A percentile compares a stretch with the other conserved stretches of the same genome.
phyloP scores from a whole-genome alignment of 176 grass and related monocot genomes.

The Puccinellia tenuiflora region DNA sequence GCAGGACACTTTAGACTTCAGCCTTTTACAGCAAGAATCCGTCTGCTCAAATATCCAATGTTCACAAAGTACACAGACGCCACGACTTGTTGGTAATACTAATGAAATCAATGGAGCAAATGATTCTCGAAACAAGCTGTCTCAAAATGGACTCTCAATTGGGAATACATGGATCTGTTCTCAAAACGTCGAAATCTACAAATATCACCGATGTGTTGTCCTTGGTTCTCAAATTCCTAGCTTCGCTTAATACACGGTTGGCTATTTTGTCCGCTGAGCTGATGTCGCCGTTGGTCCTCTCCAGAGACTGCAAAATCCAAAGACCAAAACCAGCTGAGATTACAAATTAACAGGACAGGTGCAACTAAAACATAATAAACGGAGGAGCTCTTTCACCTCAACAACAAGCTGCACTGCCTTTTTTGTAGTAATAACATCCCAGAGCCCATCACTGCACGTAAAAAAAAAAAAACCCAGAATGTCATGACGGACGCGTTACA shows the following conservation, averaged over 20 bases:
- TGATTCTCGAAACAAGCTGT: not conserved
- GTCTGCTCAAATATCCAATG: not conserved
- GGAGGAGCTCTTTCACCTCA: conserved; percentile 34
- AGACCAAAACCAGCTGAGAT: not conserved
- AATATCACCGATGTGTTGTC: conserved; percentile 85
- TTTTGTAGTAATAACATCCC: conserved; percentile 78
- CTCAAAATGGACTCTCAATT: conserved; percentile 18
- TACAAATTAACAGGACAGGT: not conserved
- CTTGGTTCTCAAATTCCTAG: conserved; percentile 57
- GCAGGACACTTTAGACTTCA: not conserved
- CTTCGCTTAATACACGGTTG: conserved; percentile 53
- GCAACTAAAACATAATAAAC: not conserved
- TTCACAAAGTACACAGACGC: not conserved
- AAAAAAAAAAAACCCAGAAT: not conserved
- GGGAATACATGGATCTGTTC: conserved; percentile 51
- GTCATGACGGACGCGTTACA: not conserved
- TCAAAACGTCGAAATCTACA: conserved; percentile 79
- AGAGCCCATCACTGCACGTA: conserved; percentile 72
- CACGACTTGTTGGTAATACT: not conserved
- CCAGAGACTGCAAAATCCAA: conserved; percentile 35
- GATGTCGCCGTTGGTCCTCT: conserved; percentile 20
- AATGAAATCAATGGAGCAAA: not conserved
- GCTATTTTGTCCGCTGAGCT: conserved; percentile 44
- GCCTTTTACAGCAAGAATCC: not conserved
- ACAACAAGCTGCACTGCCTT: conserved; percentile 57